These are phyloP conservation scores for Cercospora nicotianae DNA, from an alignment of 2,329 filamentous ascomycete species.

Conservation along the genomic window DNA sequence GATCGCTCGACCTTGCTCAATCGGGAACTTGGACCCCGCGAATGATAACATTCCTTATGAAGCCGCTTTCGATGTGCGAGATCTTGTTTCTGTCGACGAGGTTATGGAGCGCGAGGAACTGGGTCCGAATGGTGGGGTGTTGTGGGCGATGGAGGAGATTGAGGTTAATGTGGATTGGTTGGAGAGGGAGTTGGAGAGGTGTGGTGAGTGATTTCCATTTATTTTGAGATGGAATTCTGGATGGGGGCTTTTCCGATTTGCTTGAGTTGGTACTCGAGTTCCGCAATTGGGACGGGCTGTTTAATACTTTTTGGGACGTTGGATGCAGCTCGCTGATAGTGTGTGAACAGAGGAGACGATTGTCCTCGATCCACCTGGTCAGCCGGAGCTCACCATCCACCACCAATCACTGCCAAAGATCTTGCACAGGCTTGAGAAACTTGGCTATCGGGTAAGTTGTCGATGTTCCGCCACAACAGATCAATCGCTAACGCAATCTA, in stretches of 20 bases:
- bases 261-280: too few relatives aligned
- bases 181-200: constrained; percentile 71
- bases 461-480: not conserved
- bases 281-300: not conserved
- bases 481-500: constrained; percentile 50
- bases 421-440: constrained; percentile 84
- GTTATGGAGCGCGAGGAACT: constrained; percentile 90
- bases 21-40: constrained; percentile 95
- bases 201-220: too few relatives aligned
- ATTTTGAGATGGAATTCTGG: too few relatives aligned
- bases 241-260: too few relatives aligned
- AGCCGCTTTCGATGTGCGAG: constrained; percentile 85
- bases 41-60: constrained; percentile 91
- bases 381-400: constrained; percentile 96
- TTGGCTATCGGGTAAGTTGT: constrained; percentile 78
- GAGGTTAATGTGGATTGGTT: constrained; percentile 95
- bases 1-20: constrained; percentile 89
- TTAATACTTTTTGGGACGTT: not conserved
- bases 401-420: constrained; percentile 90
- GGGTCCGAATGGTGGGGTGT: constrained; percentile 86
- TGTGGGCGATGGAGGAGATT: constrained; percentile 93
- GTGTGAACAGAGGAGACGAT: constrained; percentile 72
- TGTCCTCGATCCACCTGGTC: constrained; percentile 92
- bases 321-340: not conserved
- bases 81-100: constrained; percentile 85